phyloP scores from a whole-genome alignment of 495 filamentous ascomycete species.

The Aspergillus mulundensis region DNA sequence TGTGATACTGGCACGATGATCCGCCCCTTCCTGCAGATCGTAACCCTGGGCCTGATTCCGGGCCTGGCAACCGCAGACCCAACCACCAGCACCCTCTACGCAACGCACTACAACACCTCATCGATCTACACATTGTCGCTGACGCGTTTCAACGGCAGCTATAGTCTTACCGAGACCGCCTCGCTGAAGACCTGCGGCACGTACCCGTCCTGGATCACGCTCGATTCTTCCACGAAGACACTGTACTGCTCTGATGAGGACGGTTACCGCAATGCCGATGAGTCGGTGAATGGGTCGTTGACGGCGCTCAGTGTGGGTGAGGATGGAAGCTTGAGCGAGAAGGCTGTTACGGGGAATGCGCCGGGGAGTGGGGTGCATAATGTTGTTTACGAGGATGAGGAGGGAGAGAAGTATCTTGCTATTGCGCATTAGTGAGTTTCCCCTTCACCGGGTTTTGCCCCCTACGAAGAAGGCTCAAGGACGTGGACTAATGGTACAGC shows the following conservation, averaged over 20 bases:
- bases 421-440: constrained; percentile 45
- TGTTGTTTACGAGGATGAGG: constrained; percentile 30
- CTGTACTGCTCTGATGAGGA: constrained; percentile 62
- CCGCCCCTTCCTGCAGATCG: neutral
- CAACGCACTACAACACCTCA: constrained; percentile 57
- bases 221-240: constrained; percentile 46
- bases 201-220: constrained; percentile 58
- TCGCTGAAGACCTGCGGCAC: constrained; percentile 41
- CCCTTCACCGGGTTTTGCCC: neutral
- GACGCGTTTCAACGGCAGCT: constrained; percentile 18
- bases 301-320: constrained; percentile 19
- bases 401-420: constrained; percentile 33
- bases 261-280: constrained; percentile 16
- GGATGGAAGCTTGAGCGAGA: constrained; percentile 25
- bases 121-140: constrained; percentile 51
- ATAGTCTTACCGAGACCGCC: constrained; percentile 37
- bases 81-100: constrained; percentile 41
- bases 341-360: constrained; percentile 23
- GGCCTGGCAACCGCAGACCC: neutral
- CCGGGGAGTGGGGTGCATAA: constrained; percentile 38
- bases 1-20: neutral
- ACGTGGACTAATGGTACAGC: constrained; percentile 15
- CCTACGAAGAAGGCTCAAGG: too few species aligned
- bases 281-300: constrained; percentile 26
- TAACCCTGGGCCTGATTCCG: neutral